Base-by-base conservation (phyloP, 2,329 filamentous ascomycete genomes). In the Sporothrix variecibatus region DNA sequence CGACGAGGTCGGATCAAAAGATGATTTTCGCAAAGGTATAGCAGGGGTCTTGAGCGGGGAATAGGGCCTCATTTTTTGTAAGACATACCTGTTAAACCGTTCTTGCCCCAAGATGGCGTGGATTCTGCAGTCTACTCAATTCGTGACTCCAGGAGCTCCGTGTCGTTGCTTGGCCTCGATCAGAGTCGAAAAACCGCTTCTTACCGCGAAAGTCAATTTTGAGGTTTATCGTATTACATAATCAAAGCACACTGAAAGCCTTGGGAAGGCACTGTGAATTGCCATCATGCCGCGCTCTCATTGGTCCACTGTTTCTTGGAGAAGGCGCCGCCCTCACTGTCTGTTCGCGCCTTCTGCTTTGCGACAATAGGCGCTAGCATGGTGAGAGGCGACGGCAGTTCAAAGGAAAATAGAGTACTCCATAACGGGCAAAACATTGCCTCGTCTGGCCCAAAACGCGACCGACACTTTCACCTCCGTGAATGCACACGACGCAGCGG, bases 211-310 rank as follows among this genome's bases (percentile, higher is more conserved):
- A 2, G 62, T 67, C 49, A 5, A 56, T 67, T 68, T 72, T 72
- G 34, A 53, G 34, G 40, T 62, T 62, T 62, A 26, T 26, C 20
- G 62, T n/a, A 68, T 60, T 73, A 73, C n/a, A 7, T 72, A 72
- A 72, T 62, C 56, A 38, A 3, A 3, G 17, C 26, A 20, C 12
- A 4, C 28, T 34, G 28, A 38, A 34, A 20, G 51, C n/a, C 26
- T 12, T 12, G 11, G 43, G 43, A 49, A 49, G 43, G 12, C 26
- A 34, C 7, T 11, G 15, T 43, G 38, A 43, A 46, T 65, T 43
- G 38, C n/a, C n/a, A 67, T 12, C 7, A 46, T 3, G 58, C 58
- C 17, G 34, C 31, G 62, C 38, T 67, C 60, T 65, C 60, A 65
- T 67, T 67, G 38, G 62, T 12, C n/a, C 2, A 46, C 12, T 46